A percentile compares a stretch with the other conserved stretches of the same genome.
Conservation (phyloP, 2,329 filamentous ascomycete species). For the Calonectria henricotiae region DNA sequence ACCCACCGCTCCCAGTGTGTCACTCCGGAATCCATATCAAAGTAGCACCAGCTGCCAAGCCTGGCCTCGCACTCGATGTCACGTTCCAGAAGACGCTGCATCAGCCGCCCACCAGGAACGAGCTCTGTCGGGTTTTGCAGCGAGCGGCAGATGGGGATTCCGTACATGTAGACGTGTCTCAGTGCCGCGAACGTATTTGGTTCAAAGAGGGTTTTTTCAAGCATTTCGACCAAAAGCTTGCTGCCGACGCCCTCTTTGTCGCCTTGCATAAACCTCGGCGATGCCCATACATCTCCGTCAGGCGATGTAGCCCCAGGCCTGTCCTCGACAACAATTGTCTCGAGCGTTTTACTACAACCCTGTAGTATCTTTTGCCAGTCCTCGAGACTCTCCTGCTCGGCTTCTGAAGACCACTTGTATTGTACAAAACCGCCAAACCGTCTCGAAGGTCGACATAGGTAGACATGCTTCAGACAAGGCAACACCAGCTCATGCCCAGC, state of each 20-base stretch:
- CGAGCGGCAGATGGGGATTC: not conserved
- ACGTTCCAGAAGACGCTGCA: not conserved
- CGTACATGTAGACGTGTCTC: conserved; percentile 33
- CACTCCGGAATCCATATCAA: conserved; percentile 2
- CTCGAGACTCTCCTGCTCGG: conserved; percentile 1
- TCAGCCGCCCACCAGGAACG: not conserved
- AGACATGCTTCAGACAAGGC: not conserved
- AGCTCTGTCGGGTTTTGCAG: not conserved
- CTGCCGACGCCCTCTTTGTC: not conserved
- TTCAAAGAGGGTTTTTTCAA: not conserved
- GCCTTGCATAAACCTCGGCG: not conserved
- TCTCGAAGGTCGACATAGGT: not conserved
- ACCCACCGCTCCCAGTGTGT: not conserved
- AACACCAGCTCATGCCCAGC: not conserved
- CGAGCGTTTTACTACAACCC: not conserved
- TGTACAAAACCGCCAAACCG: not conserved
- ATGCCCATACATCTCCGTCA: not conserved
- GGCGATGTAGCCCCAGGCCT: not conserved
- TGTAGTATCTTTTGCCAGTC: conserved; percentile 2
- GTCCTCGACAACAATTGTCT: conserved; percentile 7
- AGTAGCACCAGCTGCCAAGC: conserved; percentile 38
- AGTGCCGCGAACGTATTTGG: not conserved
- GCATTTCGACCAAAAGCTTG: not conserved
- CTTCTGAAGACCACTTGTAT: not conserved
- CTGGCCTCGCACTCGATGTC: conserved; percentile 35